Evolutionary conservation across 2,329 filamentous ascomycete genomes (phyloP).

Genomic region (Ophioceras dolichostomum): DNA sequence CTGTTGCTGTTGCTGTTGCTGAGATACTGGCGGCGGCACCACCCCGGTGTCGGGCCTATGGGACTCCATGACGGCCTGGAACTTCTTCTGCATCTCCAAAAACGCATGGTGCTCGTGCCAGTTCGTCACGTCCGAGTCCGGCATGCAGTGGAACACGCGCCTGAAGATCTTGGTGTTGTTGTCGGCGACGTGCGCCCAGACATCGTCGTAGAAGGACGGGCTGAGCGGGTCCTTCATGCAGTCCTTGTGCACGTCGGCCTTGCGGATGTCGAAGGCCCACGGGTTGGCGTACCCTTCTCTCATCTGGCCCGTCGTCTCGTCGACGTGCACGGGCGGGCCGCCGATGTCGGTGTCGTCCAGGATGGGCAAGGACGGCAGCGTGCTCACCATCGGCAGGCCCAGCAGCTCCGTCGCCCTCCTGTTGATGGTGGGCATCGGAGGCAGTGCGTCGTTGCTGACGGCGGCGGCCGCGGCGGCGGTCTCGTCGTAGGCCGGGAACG

Average conservation of each 20-base stretch:
- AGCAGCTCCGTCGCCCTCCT: constrained; percentile 54
- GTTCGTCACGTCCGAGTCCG: constrained; percentile 83
- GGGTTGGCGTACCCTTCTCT: constrained; percentile 33
- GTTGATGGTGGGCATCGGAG: constrained; percentile 43
- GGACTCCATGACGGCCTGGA: constrained; percentile 52
- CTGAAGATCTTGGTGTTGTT: constrained; percentile 96
- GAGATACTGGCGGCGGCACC: too few species aligned
- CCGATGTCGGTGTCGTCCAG: constrained; percentile 75
- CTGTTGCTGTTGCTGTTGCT: constrained; percentile 41
- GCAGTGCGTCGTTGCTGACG: constrained; percentile 36
- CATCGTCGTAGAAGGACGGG: constrained; percentile 70
- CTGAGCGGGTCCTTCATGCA: constrained; percentile 90
- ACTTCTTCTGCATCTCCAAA: constrained; percentile 62
- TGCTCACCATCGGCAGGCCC: constrained; percentile 51
- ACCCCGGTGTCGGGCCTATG: constrained; percentile 9
- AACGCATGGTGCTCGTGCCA: constrained; percentile 92
- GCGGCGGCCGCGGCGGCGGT: too few species aligned
- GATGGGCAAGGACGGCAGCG: constrained; percentile 57
- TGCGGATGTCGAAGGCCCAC: constrained; percentile 55
- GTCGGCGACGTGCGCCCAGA: constrained; percentile 76
- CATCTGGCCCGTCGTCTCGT: constrained; percentile 38
- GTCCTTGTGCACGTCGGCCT: constrained; percentile 67
- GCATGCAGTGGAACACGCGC: constrained; percentile 91
- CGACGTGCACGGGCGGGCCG: constrained; percentile 51
- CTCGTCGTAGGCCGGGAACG: constrained; percentile 10